Percentiles rank a stretch among this genome's conserved stretches.
These are phyloP conservation scores for Castanea mollissima DNA, from an alignment of 306 rosid species.

Conservation along the genomic window DNA sequence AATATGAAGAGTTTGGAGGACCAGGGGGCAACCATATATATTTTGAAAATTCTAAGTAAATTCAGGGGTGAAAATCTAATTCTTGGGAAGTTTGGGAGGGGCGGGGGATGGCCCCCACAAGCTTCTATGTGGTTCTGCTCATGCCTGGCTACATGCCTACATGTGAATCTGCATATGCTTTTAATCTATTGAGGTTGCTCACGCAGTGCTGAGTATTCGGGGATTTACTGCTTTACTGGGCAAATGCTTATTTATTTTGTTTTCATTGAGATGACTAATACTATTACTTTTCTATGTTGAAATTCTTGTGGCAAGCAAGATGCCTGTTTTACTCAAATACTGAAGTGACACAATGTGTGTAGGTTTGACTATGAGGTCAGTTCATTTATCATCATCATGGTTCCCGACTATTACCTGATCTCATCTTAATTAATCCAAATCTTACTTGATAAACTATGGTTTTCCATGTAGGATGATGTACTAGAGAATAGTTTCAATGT, in stretches of 20 bases:
- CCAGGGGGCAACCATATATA: too few species aligned
- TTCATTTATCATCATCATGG: background rate
- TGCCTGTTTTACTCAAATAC: constrained; percentile 30
- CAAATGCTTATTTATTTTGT: background rate
- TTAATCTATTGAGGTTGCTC: background rate
- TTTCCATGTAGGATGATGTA: constrained; percentile 79
- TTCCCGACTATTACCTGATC: background rate
- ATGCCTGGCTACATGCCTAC: background rate
- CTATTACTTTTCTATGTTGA: constrained; percentile 13
- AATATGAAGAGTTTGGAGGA: too few species aligned
- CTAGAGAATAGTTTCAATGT: constrained; percentile 76
- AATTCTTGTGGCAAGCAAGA: constrained; percentile 20
- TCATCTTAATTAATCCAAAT: background rate
- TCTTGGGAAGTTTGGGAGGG: too few species aligned
- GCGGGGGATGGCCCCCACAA: too few species aligned
- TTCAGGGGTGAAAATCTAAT: too few species aligned
- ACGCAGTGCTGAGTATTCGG: background rate
- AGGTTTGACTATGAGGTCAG: constrained; percentile 97
- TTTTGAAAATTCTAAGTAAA: too few species aligned
- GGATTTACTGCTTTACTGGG: background rate
- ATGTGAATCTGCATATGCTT: background rate
- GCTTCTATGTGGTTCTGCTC: too few species aligned
- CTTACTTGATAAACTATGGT: background rate
- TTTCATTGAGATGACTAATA: constrained; percentile 22
- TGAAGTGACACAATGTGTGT: constrained; percentile 35